These are phyloP conservation scores for Aspergillus carlsbadensis DNA, from an alignment of 495 filamentous ascomycete species.

Conservation along the genomic window DNA sequence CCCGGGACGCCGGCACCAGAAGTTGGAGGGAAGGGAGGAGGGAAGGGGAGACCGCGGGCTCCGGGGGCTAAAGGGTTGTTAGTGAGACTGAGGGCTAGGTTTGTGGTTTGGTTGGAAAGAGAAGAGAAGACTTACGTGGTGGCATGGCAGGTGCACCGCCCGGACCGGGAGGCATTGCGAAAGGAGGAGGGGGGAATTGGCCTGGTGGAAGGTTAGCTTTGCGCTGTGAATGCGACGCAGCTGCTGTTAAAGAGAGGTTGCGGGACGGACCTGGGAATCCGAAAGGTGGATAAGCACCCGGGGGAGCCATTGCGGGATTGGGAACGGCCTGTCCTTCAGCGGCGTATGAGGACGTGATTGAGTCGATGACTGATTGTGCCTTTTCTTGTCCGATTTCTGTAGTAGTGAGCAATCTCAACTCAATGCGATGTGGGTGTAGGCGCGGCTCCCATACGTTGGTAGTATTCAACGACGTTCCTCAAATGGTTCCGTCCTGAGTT, in stretches of 20 bases:
- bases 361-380: slow-evolving; percentile 96
- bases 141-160: slow-evolving; percentile 42
- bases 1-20: slow-evolving; percentile 38
- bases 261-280: slow-evolving; percentile 54
- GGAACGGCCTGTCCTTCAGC: slow-evolving; percentile 84
- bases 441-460: slow-evolving; percentile 69
- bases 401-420: neutral
- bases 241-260: neutral
- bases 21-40: slow-evolving; percentile 50
- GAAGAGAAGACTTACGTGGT: slow-evolving; percentile 42
- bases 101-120: slow-evolving; percentile 16
- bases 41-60: slow-evolving; percentile 66
- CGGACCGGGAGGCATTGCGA: slow-evolving; percentile 50
- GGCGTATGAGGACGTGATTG: slow-evolving; percentile 90
- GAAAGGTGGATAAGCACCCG: slow-evolving; percentile 48
- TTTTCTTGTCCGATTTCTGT: slow-evolving; percentile 97
- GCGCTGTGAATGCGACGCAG: slow-evolving; percentile 5
- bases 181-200: slow-evolving; percentile 55
- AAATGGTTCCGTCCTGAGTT: slow-evolving; percentile 95
- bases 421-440: neutral
- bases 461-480: slow-evolving; percentile 97
- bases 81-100: too few relatives aligned
- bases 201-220: slow-evolving; percentile 38
- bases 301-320: slow-evolving; percentile 73
- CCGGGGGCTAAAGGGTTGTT: slow-evolving; percentile 48